Conservation (phyloP, 176 grass and related monocot genomes). For the Miscanthus lutarioriparius region DNA sequence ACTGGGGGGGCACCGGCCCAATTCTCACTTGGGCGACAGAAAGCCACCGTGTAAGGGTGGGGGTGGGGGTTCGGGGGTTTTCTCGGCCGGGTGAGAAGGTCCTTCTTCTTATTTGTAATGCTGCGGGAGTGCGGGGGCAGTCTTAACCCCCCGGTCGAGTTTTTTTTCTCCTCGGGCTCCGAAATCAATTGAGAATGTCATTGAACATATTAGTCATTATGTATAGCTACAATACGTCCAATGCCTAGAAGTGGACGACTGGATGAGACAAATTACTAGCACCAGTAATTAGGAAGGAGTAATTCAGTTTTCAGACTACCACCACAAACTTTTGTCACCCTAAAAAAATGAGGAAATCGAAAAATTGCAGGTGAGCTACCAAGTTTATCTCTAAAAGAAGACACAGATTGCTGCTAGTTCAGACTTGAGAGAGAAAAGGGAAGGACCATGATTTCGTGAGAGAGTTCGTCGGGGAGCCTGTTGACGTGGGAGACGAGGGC, state of each 20-base stretch:
- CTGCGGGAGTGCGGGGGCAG: too few species aligned
- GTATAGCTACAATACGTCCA: neutral
- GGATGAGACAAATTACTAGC: neutral
- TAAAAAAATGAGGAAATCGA: conserved; percentile 2
- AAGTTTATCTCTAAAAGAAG: neutral
- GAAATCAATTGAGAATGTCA: neutral
- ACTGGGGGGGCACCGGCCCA: too few species aligned
- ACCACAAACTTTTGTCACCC: neutral
- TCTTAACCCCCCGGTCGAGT: too few species aligned
- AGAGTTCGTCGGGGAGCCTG: conserved; percentile 74
- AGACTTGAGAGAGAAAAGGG: neutral
- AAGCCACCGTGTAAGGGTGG: too few species aligned
- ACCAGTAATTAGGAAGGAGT: neutral
- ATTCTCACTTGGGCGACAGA: too few species aligned
- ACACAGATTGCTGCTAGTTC: neutral
- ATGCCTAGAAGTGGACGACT: neutral
- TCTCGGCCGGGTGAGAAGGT: too few species aligned
- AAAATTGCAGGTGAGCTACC: neutral
- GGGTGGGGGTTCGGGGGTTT: too few species aligned
- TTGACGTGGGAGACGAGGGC: conserved; percentile 69
- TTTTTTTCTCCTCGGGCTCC: neutral
- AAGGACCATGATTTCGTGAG: conserved; percentile 85
- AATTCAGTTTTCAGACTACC: neutral
- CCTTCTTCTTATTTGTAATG: too few species aligned
- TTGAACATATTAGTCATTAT: neutral